Base-by-base conservation (phyloP, 78 protist genomes). In the Dictyostelium intermedium region DNA sequence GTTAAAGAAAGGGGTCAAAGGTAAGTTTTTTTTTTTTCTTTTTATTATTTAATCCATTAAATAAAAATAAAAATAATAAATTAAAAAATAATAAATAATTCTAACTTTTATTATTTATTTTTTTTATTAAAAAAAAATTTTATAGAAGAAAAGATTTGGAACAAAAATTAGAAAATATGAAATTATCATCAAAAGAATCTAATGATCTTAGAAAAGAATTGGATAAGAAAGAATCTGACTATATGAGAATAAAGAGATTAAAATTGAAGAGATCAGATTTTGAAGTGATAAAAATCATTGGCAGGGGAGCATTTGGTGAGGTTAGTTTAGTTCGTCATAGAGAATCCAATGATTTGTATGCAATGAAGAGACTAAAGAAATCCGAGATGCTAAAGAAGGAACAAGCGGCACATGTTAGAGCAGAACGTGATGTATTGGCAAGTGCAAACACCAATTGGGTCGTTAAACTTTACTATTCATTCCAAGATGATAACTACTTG, bases 341-440 rank as follows among this genome's bases (percentile, higher is more conserved):
- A 61, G 94, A 76, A 18, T 70, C 95, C 11, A 84, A 63, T 37
- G 91, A 92, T 27, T 41, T 95, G 11, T 92, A 91, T 56, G 98
- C 98, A 63, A 95, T 97, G 96, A 97, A 97, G 73, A 84, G 85
- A 73, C 41, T 97, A 61, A 47, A 91, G 39, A 97, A 97, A 53
- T 53, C 83, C 10, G 93, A 78, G 43, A 92, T 97, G 98, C 27
- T 96, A 35, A 84, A 94, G 30, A 94, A 96, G 47, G 92, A 96
- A 53, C 96, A 96, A 83, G 96, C 63, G 0, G 91, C 92, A 35
- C 97, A 95, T 82, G 95, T 95, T 30, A 20, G 92, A 1, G 97
- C 97, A 1, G 99, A 98, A 92, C 91, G 98, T 14, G 96, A 97
- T 53, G 89, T 98, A 0, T 78, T 98, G 16, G 97, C 97, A 25